Conservation (phyloP, 1,139 yeast species). For the Lodderomyces metapsilosis region DNA sequence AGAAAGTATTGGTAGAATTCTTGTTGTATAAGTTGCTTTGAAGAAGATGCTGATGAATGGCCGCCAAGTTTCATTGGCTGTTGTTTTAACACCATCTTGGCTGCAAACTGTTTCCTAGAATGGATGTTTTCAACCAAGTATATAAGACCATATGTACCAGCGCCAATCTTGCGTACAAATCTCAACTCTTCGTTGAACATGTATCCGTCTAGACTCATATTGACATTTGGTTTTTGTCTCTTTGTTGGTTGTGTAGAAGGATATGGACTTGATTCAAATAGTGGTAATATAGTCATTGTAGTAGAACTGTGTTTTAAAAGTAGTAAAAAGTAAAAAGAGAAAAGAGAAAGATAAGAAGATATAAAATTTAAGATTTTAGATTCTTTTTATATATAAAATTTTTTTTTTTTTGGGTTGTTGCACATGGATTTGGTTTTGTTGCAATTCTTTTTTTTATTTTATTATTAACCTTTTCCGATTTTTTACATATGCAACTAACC, state of each 20-base stretch:
- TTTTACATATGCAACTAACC: not conserved
- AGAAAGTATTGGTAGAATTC: slow-evolving; percentile 31
- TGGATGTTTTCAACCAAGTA: slow-evolving; percentile 61
- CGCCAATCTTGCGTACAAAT: slow-evolving; percentile 64
- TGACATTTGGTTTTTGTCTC: slow-evolving; percentile 10
- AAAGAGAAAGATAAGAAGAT: not conserved
- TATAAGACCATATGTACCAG: slow-evolving; percentile 88
- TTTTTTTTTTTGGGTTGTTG: not conserved
- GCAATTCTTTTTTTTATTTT: slow-evolving; percentile 1
- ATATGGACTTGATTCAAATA: slow-evolving; percentile 11
- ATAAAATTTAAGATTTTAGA: not conserved
- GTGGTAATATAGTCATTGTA: slow-evolving; percentile 16
- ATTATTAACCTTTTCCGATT: slow-evolving; percentile 1
- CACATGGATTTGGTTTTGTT: not conserved
- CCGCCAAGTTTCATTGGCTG: slow-evolving; percentile 19
- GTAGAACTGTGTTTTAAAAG: not conserved
- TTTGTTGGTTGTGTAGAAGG: slow-evolving; percentile 5
- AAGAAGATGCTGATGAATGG: slow-evolving; percentile 26
- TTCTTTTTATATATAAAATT: not conserved
- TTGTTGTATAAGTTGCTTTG: slow-evolving; percentile 33
- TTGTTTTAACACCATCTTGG: slow-evolving; percentile 67
- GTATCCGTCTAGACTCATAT: slow-evolving; percentile 24
- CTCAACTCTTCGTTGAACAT: slow-evolving; percentile 19
- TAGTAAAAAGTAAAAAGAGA: too few species aligned
- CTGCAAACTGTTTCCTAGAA: slow-evolving; percentile 58